Evolutionary conservation across 371 early-diverging fungal species (phyloP).

Genomic region (Mortierella polycephala): DNA sequence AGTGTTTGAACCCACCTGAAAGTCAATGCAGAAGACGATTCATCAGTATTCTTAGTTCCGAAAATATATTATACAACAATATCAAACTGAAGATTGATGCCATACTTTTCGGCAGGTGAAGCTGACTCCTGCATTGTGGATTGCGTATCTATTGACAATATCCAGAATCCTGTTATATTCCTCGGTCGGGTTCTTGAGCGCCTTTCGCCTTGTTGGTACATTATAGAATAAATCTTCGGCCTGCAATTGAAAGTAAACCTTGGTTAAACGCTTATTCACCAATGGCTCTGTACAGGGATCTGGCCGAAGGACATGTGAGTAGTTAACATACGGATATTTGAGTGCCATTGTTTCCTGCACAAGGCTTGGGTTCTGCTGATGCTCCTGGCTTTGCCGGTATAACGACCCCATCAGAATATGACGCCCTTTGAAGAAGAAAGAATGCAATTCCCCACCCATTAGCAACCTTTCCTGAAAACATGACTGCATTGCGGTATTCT

Average conservation of each 20-base stretch:
- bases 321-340: constrained; percentile 74
- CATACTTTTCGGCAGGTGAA: constrained; percentile 88
- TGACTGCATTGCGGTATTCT: too few species aligned
- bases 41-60: neutral
- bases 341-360: constrained; percentile 95
- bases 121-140: constrained; percentile 86
- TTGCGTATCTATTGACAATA: constrained; percentile 88
- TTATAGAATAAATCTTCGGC: constrained; percentile 95
- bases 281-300: too few species aligned
- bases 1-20: constrained; percentile 68
- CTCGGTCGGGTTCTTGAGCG: constrained; percentile 83
- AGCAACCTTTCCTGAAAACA: too few species aligned
- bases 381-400: constrained; percentile 77
- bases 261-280: neutral
- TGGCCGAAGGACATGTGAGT: too few species aligned
- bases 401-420: constrained; percentile 87
- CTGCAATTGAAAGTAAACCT: constrained; percentile 37
- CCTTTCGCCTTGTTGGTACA: constrained; percentile 81
- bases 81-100: too few species aligned
- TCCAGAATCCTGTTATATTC: constrained; percentile 91
- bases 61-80: neutral
- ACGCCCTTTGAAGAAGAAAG: constrained; percentile 63
- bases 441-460: neutral
- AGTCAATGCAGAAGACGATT: neutral
- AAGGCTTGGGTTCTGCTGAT: constrained; percentile 83